A percentile compares a stretch with the other conserved stretches of the same genome.
These are phyloP conservation scores for Craterostigma plantagineum DNA, from an alignment of 257 asterid species.

Conservation along the genomic window DNA sequence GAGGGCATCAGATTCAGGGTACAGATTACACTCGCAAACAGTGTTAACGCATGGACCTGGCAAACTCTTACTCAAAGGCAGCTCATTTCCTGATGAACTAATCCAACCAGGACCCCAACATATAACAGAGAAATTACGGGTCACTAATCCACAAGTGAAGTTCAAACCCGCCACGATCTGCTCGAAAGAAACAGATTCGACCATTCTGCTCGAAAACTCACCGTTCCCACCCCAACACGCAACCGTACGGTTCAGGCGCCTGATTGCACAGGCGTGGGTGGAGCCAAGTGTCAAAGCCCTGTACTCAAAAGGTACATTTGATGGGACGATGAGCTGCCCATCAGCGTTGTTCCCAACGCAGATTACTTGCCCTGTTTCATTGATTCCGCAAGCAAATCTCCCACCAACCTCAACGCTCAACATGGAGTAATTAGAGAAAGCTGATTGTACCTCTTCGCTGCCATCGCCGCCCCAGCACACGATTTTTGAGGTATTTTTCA, in stretches of 20 bases:
- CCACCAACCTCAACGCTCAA: slow-evolving; percentile 44
- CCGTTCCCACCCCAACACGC: slow-evolving; percentile 77
- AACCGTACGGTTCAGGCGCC: slow-evolving; percentile 37
- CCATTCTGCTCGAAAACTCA: slow-evolving; percentile 15
- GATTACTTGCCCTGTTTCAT: slow-evolving; percentile 26
- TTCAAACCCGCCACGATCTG: slow-evolving; percentile 54
- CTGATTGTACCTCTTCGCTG: slow-evolving; percentile 24
- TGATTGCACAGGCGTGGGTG: slow-evolving; percentile 53
- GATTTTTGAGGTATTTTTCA: slow-evolving; percentile 17
- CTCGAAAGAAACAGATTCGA: slow-evolving; percentile 31
- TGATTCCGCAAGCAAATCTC: slow-evolving; percentile 56
- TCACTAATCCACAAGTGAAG: slow-evolving; percentile 64
- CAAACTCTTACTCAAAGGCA: slow-evolving; percentile 38
- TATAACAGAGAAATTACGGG: slow-evolving; percentile 49
- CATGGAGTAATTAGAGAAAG: slow-evolving; percentile 39
- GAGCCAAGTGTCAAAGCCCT: slow-evolving; percentile 45
- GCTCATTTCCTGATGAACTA: slow-evolving; percentile 14
- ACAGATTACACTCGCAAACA: slow-evolving; percentile 44
- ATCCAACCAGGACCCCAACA: slow-evolving; percentile 91
- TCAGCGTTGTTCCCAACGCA: slow-evolving; percentile 43
- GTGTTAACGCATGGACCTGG: slow-evolving; percentile 59
- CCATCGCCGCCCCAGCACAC: slow-evolving; percentile 49
- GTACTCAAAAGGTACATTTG: slow-evolving; percentile 25
- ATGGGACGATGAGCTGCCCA: slow-evolving; percentile 43
- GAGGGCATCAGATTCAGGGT: slow-evolving; percentile 44